Evolutionary conservation across 1,284 basidiomycete genomes (phyloP).

Genomic region (Caloboletus inedulis): DNA sequence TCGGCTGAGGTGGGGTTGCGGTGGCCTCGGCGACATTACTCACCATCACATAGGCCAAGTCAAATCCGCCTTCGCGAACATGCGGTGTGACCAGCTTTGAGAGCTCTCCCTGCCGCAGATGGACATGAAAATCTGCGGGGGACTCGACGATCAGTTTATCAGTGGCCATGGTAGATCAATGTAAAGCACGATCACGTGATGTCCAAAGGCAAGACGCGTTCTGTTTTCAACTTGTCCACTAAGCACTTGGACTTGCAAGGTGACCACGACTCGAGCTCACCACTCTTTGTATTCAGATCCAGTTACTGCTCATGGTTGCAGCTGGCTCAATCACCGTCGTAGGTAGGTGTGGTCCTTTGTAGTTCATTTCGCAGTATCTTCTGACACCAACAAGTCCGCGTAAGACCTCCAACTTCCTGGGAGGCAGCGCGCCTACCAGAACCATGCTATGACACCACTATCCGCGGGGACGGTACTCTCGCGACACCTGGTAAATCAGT

Average conservation of each 20-base stretch:
- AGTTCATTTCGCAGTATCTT: neutral
- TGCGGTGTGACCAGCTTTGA: conserved; percentile 88
- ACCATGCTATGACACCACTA: conserved; percentile 59
- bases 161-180: conserved; percentile 19
- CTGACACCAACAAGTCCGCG: conserved; percentile 63
- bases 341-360: conserved; percentile 43
- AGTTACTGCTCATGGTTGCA: conserved; percentile 57
- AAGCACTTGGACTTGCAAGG: too few relatives aligned
- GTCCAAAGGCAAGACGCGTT: conserved; percentile 28
- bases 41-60: conserved; percentile 97
- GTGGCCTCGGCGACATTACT: conserved; percentile 11
- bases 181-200: conserved; percentile 31
- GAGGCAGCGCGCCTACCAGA: conserved; percentile 81
- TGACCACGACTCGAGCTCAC: neutral
- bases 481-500: conserved; percentile 59
- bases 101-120: conserved; percentile 86
- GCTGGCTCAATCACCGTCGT: conserved; percentile 85
- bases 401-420: conserved; percentile 82
- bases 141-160: conserved; percentile 47
- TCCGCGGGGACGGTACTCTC: conserved; percentile 80
- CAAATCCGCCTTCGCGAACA: conserved; percentile 86
- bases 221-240: conserved; percentile 33
- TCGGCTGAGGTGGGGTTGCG: conserved; percentile 12
- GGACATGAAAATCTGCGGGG: conserved; percentile 96
- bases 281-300: conserved; percentile 1